Evolutionary conservation across 2,329 filamentous ascomycete species (phyloP), one percentile per base, ranked within the genome.

Genomic region (Pseudonectria buxi): DNA sequence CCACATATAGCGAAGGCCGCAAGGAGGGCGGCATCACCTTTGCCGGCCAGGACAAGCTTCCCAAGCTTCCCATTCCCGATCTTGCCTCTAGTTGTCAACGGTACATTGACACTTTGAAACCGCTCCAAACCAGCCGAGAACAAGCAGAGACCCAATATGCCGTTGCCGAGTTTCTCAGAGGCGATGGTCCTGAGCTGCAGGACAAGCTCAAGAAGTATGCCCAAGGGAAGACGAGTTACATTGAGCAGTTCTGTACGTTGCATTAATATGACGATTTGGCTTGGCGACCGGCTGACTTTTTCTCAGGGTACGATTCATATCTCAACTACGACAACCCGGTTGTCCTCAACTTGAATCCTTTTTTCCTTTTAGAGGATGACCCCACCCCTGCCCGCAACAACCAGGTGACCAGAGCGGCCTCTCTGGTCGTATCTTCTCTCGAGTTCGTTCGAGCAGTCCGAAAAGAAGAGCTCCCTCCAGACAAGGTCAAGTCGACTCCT

Each of bases 281-380:
- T 25, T n/a, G 30, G 7, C n/a, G 10, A 18, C 4, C 4, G 13
- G 31, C 32, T 49, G 34, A 53, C 40, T 29, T 4, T 28, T 28
- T 22, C 4, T 6, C 42, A 95, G 89, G 89, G 92, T 96, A 96
- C 58, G 92, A 98, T 60, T 96, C 92, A 22, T 98, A 96, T 57
- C 72, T 98, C 44, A 96, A 96, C 65, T 98, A 83, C 57, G 92
- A 96, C 58, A 96, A 95, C 55, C 89, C 92, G 0, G 92, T 98
- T 27, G 92, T 98, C 27, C 74, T 98, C 48, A 96, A 98, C 63
- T 68, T 98, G 46, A 98, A 98, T 55, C 92, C 92, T 0, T 98
- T 98, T 66, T 98, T 98, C 67, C 70, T 98, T 37, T 72, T 98
- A 34, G 92, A 95, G 62, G 92, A 98, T 68, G 92, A 98, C 54